Conservation (phyloP, 2,329 filamentous ascomycete species). For the Periconia macrospinosa region DNA sequence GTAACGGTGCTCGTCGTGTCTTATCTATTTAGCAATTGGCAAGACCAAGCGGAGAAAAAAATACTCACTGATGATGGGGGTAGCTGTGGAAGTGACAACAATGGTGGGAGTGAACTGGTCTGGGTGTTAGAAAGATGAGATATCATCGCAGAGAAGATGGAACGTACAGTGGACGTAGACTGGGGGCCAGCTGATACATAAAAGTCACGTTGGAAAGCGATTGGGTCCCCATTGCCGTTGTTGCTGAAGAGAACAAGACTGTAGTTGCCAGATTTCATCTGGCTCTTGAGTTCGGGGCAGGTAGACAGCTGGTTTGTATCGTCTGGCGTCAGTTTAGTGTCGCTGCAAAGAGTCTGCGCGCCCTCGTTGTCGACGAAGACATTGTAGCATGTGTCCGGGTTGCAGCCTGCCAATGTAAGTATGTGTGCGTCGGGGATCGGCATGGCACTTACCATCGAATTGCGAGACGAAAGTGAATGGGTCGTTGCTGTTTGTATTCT, state of each 20-base stretch:
- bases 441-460: conserved; percentile 30
- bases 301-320: conserved; percentile 39
- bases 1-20: conserved; percentile 18
- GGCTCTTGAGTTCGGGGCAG: conserved; percentile 41
- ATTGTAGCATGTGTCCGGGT: conserved; percentile 40
- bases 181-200: conserved; percentile 41
- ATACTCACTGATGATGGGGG: conserved; percentile 21
- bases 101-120: conserved; percentile 6
- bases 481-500: conserved; percentile 43
- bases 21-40: conserved; percentile 4
- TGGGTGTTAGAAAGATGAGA: background rate
- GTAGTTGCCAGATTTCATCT: conserved; percentile 42
- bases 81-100: conserved; percentile 11
- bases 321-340: conserved; percentile 42
- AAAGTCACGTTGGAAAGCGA: conserved; percentile 47
- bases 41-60: background rate
- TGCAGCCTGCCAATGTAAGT: conserved; percentile 28
- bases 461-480: conserved; percentile 46
- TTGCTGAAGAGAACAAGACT: conserved; percentile 46
- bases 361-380: conserved; percentile 44
- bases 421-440: background rate
- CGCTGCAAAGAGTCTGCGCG: conserved; percentile 39
- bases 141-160: background rate
- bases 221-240: conserved; percentile 40
- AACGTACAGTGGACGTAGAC: conserved; percentile 28